Evolutionary conservation across 2,329 filamentous ascomycete genomes (phyloP).

Genomic region (Harringtonia aguacate): DNA sequence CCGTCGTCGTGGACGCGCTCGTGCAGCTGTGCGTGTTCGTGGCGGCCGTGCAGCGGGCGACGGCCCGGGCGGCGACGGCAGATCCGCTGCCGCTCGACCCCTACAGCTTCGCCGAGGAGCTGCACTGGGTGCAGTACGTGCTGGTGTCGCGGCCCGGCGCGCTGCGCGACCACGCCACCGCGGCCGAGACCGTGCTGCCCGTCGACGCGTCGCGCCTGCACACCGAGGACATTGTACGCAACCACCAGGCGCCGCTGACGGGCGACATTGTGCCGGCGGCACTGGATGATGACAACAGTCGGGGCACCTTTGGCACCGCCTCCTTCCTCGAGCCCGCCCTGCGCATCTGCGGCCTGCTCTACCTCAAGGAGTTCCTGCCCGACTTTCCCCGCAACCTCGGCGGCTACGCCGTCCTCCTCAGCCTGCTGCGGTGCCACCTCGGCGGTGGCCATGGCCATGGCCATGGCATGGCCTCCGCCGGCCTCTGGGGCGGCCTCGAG

Average conservation of each 20-base stretch:
- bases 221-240: conserved; percentile 14
- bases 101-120: conserved; percentile 20
- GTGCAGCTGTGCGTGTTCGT: conserved; percentile 17
- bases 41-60: conserved; percentile 14
- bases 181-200: conserved; percentile 8
- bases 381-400: conserved; percentile 21
- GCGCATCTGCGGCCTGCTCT: conserved; percentile 19
- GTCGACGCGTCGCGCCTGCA: conserved; percentile 9
- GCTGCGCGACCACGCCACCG: conserved; percentile 13
- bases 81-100: conserved; percentile 16
- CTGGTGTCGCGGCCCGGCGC: conserved; percentile 17
- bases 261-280: conserved; percentile 9
- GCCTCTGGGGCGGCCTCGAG: background rate
- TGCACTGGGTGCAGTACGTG: conserved; percentile 17
- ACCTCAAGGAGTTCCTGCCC: conserved; percentile 21
- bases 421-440: conserved; percentile 17
- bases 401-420: conserved; percentile 19
- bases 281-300: background rate
- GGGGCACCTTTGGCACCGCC: background rate
- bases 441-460: conserved; percentile 4
- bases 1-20: conserved; percentile 15
- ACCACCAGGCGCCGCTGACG: conserved; percentile 14
- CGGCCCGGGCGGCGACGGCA: conserved; percentile 7
- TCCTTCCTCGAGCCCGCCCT: conserved; percentile 17
- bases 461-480: background rate